phyloP scores from a whole-genome alignment of 306 rosid species.

The Clitoria ternatea region DNA sequence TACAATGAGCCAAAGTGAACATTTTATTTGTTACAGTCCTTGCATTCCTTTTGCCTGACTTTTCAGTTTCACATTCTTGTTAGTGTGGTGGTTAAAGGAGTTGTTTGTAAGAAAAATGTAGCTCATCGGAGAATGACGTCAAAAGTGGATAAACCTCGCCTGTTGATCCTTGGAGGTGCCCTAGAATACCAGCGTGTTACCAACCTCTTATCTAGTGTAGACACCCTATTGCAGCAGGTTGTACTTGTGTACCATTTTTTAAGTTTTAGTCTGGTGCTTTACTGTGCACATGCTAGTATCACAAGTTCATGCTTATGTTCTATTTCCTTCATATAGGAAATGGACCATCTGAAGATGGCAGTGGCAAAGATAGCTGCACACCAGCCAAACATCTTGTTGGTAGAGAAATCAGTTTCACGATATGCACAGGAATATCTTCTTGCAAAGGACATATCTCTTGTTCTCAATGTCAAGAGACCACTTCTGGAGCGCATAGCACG shows the following conservation, averaged over 20 bases:
- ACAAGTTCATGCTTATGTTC: conserved; percentile 11
- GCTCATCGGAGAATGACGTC: conserved; percentile 90
- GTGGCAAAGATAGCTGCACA: conserved; percentile 87
- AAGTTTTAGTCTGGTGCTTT: conserved; percentile 14
- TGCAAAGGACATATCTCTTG: conserved; percentile 81
- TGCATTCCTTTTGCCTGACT: conserved; percentile 21
- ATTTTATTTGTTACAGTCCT: conserved; percentile 18
- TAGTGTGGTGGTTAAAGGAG: conserved; percentile 89
- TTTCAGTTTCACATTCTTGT: conserved; percentile 26
- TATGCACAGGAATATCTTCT: conserved; percentile 93
- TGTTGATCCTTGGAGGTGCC: conserved; percentile 94
- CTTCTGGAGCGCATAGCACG: conserved; percentile 91
- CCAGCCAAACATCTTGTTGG: conserved; percentile 80
- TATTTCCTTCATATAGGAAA: conserved; percentile 62
- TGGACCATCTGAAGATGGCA: conserved; percentile 98
- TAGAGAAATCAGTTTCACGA: conserved; percentile 96
- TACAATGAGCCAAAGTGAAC: conserved; percentile 2
- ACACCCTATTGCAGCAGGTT: conserved; percentile 99
- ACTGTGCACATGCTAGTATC: conserved; percentile 7
- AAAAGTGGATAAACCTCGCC: conserved; percentile 70
- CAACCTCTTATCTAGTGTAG: conserved; percentile 83
- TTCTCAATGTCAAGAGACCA: conserved; percentile 81
- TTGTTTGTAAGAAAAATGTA: conserved; percentile 92
- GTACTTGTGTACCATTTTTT: conserved; percentile 29
- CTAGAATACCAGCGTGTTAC: conserved; percentile 96